Percentiles rank a stretch among this genome's conserved stretches.
Evolutionary conservation across 495 filamentous ascomycete species (phyloP).

Genomic region (Hyaloscypha finlandica): DNA sequence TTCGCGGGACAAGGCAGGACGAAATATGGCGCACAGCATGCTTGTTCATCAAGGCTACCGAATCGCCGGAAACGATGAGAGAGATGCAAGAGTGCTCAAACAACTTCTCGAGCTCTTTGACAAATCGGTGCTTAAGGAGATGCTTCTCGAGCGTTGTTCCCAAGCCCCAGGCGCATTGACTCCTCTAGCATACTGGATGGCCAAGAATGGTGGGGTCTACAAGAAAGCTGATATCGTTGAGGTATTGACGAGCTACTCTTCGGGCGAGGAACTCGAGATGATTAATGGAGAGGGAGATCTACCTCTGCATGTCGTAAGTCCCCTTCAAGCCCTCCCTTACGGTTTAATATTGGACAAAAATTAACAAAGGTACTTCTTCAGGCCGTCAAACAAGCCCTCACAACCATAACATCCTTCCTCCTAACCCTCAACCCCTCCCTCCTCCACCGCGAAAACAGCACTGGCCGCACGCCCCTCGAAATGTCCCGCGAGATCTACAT

Average conservation of each 20-base stretch:
- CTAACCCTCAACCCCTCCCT: constrained; percentile 58
- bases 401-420: constrained; percentile 46
- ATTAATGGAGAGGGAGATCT: constrained; percentile 70
- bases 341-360: background rate
- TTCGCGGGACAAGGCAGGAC: constrained; percentile 18
- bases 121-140: constrained; percentile 32
- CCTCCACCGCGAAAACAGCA: constrained; percentile 67
- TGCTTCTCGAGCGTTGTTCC: constrained; percentile 49
- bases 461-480: constrained; percentile 68
- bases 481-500: constrained; percentile 38
- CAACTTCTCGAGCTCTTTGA: constrained; percentile 26
- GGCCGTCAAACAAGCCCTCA: constrained; percentile 44
- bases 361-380: background rate
- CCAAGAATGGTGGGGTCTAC: constrained; percentile 35
- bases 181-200: constrained; percentile 42
- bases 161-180: constrained; percentile 47
- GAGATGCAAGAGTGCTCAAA: constrained; percentile 15
- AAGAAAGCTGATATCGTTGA: constrained; percentile 33
- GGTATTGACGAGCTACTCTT: constrained; percentile 52
- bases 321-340: background rate
- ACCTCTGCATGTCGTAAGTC: constrained; percentile 50
- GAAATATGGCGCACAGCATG: constrained; percentile 28
- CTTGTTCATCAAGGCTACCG: background rate
- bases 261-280: constrained; percentile 56
- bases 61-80: background rate